Evolutionary conservation across 179 eudicot species (phyloP), one percentile per base, ranked within the genome.

Genomic region (Beta lomatogona): DNA sequence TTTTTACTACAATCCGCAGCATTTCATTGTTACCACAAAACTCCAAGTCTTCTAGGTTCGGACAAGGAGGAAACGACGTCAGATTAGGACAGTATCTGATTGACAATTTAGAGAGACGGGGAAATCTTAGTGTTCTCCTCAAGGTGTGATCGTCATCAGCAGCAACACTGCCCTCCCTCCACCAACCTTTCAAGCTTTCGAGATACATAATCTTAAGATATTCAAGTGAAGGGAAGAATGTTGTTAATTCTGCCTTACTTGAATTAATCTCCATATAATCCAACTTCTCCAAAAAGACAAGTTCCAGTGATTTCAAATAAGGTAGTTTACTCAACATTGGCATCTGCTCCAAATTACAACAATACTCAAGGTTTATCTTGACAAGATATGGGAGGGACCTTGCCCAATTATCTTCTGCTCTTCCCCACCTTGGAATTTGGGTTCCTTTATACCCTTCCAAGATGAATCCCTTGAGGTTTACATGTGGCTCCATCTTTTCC

Each of bases 191-290:
- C 75, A 71, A 46, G 1, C 28, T n/a, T 71, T 10, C 1, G 6
- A 71, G 15, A 9, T 5, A 3, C 0, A 4, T 2, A 9, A 46
- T 9, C 14, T 9, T 2, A 8, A 46, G 16, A 9, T 1, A 1
- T 71, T n/a, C 57, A 71, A 71, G 75, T 0, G 75, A 48, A 16
- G 75, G 75, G 75, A 71, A 71, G 31, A 71, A 71, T 3, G 57
- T 54, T 22, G 67, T 19, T 9, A 21, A 3, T 13, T 19, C 76
- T 11, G 11, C 28, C 11, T 0, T 60, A 21, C 64, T 78, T 16
- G 10, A 66, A 65, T 12, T 48, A 48, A 48, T 16, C 71, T 83
- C 85, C 71, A 83, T 67, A 41, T 65, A 83, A 73, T 82, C 81
- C 70, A 83, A 58, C 28, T 66, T 48, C 5, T 9, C 1, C 22